Evolutionary conservation across 2,329 filamentous ascomycete genomes (phyloP).

Genomic region (Xylariales sp.): DNA sequence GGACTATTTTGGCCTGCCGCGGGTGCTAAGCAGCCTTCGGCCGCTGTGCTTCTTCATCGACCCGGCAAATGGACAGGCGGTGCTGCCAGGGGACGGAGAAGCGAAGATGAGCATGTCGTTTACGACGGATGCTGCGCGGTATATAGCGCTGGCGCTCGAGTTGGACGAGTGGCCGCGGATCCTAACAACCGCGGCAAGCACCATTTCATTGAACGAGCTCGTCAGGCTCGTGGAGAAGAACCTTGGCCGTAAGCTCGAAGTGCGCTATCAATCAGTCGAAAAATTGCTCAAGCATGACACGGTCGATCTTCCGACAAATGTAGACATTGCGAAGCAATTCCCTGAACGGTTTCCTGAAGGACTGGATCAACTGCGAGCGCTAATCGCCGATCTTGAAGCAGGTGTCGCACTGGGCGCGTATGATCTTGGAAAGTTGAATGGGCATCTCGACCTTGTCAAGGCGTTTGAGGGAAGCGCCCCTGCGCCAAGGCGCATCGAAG

Average conservation of each 20-base stretch:
- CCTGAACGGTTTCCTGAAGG: conserved; percentile 23
- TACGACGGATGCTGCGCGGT: conserved; percentile 26
- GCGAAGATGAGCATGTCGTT: conserved; percentile 27
- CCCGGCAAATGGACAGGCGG: conserved; percentile 19
- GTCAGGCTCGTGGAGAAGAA: conserved; percentile 18
- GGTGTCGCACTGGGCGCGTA: conserved; percentile 26
- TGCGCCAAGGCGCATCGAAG: conserved; percentile 13
- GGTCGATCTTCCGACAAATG: conserved; percentile 21
- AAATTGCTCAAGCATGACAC: conserved; percentile 18
- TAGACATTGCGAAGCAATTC: conserved; percentile 19
- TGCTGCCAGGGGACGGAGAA: conserved; percentile 26
- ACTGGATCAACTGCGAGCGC: conserved; percentile 17
- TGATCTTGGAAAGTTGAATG: conserved; percentile 18
- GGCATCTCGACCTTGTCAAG: conserved; percentile 18
- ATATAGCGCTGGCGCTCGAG: conserved; percentile 25
- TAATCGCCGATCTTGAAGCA: conserved; percentile 27
- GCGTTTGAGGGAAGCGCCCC: conserved; percentile 14
- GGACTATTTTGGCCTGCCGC: conserved; percentile 30
- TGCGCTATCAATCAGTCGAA: conserved; percentile 22
- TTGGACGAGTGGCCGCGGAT: conserved; percentile 25
- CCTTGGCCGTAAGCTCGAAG: conserved; percentile 18
- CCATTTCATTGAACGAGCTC: conserved; percentile 25
- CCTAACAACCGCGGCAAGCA: conserved; percentile 23
- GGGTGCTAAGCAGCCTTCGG: conserved; percentile 19
- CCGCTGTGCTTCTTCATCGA: conserved; percentile 27